Percentiles rank a stretch among this genome's conserved stretches.
phyloP scores from a whole-genome alignment of 148 eudicot species.

The Fagopyrum esculentum region DNA sequence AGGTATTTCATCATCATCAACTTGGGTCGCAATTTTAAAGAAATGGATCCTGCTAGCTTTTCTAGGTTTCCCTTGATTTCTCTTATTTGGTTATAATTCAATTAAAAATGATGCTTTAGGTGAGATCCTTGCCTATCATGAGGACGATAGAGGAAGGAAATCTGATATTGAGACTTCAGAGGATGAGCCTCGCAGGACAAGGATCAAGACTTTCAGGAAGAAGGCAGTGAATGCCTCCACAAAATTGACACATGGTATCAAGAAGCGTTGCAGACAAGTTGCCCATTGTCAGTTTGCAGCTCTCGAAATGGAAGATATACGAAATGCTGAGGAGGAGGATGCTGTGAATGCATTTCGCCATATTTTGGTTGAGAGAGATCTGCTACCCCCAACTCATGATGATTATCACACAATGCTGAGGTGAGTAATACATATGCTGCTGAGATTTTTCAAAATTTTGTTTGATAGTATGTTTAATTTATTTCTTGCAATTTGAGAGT shows the following conservation, averaged over 20 bases:
- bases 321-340: conserved; percentile 75
- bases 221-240: conserved; percentile 72
- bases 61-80: neutral
- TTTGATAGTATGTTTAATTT: neutral
- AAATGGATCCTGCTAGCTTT: neutral
- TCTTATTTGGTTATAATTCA: neutral
- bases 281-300: conserved; percentile 63
- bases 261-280: conserved; percentile 49
- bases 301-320: conserved; percentile 57
- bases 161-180: conserved; percentile 57
- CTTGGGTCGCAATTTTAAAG: neutral
- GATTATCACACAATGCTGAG: conserved; percentile 93
- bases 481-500: neutral
- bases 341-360: conserved; percentile 61
- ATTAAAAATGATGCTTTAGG: conserved; percentile 19
- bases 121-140: conserved; percentile 36
- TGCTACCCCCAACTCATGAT: conserved; percentile 64
- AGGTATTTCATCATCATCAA: neutral
- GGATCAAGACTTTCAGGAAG: conserved; percentile 71
- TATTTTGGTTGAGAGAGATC: conserved; percentile 54
- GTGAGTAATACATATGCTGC: conserved; percentile 24
- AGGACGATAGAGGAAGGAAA: conserved; percentile 51
- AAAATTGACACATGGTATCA: conserved; percentile 46
- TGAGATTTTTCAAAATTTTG: neutral
- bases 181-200: conserved; percentile 61